Conservation (phyloP, 805 yeast species). For the Hanseniaspora lindneri region DNA sequence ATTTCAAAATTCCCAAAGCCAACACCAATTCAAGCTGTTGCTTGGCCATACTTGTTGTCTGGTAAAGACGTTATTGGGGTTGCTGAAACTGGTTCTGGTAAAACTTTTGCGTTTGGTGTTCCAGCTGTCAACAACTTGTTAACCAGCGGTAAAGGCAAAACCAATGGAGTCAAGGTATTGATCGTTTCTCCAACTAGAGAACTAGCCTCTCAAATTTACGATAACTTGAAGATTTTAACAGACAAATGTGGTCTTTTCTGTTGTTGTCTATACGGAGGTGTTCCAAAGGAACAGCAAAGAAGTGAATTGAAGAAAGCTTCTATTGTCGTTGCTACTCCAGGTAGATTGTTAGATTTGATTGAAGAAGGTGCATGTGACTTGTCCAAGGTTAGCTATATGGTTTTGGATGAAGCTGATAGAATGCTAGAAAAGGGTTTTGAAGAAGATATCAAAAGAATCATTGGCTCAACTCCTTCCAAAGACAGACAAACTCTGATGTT, state of each 20-base stretch:
- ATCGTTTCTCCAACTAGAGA: conserved; percentile 96
- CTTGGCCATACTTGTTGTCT: conserved; percentile 81
- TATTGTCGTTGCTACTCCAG: conserved; percentile 95
- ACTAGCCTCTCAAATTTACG: conserved; percentile 85
- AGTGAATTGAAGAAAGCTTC: conserved; percentile 51
- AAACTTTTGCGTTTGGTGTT: conserved; percentile 93
- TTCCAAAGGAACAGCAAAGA: conserved; percentile 86
- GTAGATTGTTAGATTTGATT: conserved; percentile 80
- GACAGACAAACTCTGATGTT: conserved; percentile 90
- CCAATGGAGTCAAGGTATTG: conserved; percentile 54
- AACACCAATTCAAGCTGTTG: conserved; percentile 86
- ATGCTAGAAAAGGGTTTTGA: conserved; percentile 98
- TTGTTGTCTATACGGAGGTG: conserved; percentile 93
- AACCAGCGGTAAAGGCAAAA: conserved; percentile 22
- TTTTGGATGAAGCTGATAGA: conserved; percentile 95
- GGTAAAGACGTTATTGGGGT: conserved; percentile 88
- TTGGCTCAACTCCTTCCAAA: conserved; percentile 42
- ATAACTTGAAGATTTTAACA: conserved; percentile 58
- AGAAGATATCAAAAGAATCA: conserved; percentile 80
- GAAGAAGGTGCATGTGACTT: conserved; percentile 76
- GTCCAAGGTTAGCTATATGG: conserved; percentile 58
- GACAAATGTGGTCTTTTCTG: conserved; percentile 51
- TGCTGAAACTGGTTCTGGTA: conserved; percentile 97
- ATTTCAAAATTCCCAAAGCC: conserved; percentile 73
- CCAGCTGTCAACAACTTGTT: conserved; percentile 77